A percentile compares a stretch with the other conserved stretches of the same genome.
Conservation (phyloP, 441 rosid species). For the Oxalis stricta region DNA sequence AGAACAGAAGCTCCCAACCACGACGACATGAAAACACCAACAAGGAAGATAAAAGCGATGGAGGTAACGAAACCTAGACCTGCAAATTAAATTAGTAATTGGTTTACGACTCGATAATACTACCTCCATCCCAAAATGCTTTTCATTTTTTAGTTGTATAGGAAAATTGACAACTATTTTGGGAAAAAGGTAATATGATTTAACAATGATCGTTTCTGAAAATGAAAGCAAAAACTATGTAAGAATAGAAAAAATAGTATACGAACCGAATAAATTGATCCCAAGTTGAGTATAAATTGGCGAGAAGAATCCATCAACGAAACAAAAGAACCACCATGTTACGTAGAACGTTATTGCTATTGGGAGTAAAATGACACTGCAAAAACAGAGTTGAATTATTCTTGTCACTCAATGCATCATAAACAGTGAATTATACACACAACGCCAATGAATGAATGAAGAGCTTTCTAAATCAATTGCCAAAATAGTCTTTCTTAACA, state of each 20-base stretch:
- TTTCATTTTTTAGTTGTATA: too few species aligned
- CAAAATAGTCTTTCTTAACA: too few species aligned
- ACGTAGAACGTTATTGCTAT: conserved; percentile 50
- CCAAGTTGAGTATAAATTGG: conserved; percentile 57
- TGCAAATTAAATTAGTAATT: conserved; percentile 11
- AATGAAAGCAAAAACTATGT: too few species aligned
- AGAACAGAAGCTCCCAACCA: conserved; percentile 69
- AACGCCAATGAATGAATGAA: too few species aligned
- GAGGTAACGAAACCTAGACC: conserved; percentile 64
- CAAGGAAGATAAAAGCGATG: conserved; percentile 47
- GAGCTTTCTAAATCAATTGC: too few species aligned
- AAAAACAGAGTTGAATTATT: conserved; percentile 6
- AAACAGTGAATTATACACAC: too few species aligned
- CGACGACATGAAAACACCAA: conserved; percentile 57
- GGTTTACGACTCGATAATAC: too few species aligned
- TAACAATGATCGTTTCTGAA: too few species aligned
- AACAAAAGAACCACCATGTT: conserved; percentile 58
- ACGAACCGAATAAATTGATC: conserved; percentile 47
- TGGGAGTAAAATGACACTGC: conserved; percentile 52
- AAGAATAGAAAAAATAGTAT: neutral
- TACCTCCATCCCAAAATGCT: too few species aligned
- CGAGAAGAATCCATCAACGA: conserved; percentile 60
- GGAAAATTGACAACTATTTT: too few species aligned
- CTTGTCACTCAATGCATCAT: neutral
- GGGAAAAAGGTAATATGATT: too few species aligned